Percentiles rank a stretch among this genome's conserved stretches.
These are phyloP conservation scores for Immersiporthe knoxdaviesiana DNA, from an alignment of 2,329 filamentous ascomycete genomes.

Conservation along the genomic window DNA sequence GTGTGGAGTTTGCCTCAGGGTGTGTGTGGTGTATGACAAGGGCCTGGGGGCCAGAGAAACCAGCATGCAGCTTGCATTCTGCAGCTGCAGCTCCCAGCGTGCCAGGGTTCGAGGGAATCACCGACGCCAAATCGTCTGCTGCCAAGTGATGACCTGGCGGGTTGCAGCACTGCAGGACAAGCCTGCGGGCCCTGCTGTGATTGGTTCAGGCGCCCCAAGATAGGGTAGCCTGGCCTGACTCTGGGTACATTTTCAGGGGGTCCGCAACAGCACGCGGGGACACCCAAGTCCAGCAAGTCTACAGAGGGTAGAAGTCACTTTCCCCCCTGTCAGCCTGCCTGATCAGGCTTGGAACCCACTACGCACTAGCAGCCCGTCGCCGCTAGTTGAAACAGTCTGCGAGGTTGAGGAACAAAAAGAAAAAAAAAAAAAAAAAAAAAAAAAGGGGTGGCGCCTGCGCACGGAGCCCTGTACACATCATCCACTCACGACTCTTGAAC, in stretches of 20 bases:
- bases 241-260: not conserved
- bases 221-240: not conserved
- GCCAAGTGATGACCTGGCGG: constrained; percentile 6
- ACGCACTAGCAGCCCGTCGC: constrained; percentile 6
- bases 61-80: not conserved
- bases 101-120: not conserved
- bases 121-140: not conserved
- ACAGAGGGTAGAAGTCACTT: not conserved
- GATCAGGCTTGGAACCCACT: not conserved
- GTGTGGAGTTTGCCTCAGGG: not conserved
- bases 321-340: constrained; percentile 6
- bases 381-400: constrained; percentile 8
- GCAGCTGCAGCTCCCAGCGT: not conserved
- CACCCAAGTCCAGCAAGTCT: not conserved
- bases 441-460: constrained; percentile 5
- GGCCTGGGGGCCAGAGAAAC: not conserved
- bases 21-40: not conserved
- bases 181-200: not conserved
- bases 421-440: too few species aligned
- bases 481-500: not conserved
- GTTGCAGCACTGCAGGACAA: constrained; percentile 5
- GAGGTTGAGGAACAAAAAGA: too few species aligned
- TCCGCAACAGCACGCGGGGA: not conserved
- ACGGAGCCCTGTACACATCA: constrained; percentile 1
- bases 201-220: not conserved